Evolutionary conservation across 495 filamentous ascomycete species (phyloP), one percentile per base, ranked within the genome.

Genomic region (Beverwykella pulmonaria): DNA sequence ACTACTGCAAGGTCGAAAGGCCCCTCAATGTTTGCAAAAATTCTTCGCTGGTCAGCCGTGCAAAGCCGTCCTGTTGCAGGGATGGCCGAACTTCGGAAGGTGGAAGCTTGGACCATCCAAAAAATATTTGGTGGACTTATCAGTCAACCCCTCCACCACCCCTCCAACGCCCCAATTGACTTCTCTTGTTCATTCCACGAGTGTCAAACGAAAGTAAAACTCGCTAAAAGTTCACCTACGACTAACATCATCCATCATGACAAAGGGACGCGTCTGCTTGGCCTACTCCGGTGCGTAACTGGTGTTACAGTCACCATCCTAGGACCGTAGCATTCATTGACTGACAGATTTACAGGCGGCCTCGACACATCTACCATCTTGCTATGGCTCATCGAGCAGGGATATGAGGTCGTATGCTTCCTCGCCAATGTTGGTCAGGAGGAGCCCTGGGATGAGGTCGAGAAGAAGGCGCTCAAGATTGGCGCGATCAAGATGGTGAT

Each of bases 371-470:
- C 56, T 7, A 69, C 67, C 20, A 66, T 65, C 49, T 25, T 70
- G 49, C 32, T 30, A 62, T 65, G 67, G 67, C 62, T 70, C 17
- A 70, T 70, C 27, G 65, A 57, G 8, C 44, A 53, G 74, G 83
- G 82, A 54, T 90, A 90, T 76, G 85, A 87, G 60, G 86, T 89
- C 61, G 81, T 89, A 46, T 84, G 82, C 72, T 88, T 87, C 78
- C 84, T 77, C 54, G 75, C 76, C 75, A 75, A 78, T 60, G 75
- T 79, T 19, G 73, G 75, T 48, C 75, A 77, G 58, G 71, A 76
- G 52, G 78, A 80, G 81, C 86, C 90, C 76, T 90, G 86, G 75
- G 81, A 85, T 65, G 87, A 84, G 63, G 86, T 83, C 59, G 82
- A 87, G 75, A 77, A 81, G 71, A 88, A 89, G 79, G 89, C 89